phyloP scores from a whole-genome alignment of 768 basidiomycete species.

The Krasilnikovozyma curviuscula region DNA sequence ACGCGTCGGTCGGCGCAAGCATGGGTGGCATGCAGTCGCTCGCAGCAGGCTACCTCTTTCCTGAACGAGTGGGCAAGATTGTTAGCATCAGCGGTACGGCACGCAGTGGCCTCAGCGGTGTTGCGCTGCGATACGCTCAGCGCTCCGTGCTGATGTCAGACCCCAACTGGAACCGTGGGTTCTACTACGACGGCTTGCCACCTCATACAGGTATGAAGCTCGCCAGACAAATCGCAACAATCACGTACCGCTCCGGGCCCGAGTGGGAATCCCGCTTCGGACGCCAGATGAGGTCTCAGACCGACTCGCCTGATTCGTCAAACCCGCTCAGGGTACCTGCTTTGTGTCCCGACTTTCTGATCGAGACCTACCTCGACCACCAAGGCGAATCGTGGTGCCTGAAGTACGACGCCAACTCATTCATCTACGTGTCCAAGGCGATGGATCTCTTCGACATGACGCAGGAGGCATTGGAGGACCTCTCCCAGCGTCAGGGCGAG shows the following conservation, averaged over 20 bases:
- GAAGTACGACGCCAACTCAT: conserved; percentile 96
- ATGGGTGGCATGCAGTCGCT: conserved; percentile 99
- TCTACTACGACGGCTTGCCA: conserved; percentile 87
- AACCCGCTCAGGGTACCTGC: conserved; percentile 35
- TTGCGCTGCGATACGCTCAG: conserved; percentile 93
- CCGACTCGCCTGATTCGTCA: conserved; percentile 15
- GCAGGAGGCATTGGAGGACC: conserved; percentile 44
- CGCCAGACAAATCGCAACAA: conserved; percentile 94
- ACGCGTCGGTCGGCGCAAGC: conserved; percentile 80
- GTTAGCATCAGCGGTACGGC: conserved; percentile 92
- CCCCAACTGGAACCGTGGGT: conserved; percentile 97
- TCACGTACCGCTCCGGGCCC: conserved; percentile 94
- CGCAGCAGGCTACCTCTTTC: conserved; percentile 81
- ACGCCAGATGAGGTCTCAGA: conserved; percentile 31
- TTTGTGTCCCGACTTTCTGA: conserved; percentile 89
- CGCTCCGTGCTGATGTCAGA: conserved; percentile 96
- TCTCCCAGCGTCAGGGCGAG: conserved; percentile 28
- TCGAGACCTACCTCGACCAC: conserved; percentile 96
- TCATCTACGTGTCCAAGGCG: conserved; percentile 95
- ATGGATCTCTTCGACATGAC: conserved; percentile 99
- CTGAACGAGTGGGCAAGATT: conserved; percentile 56
- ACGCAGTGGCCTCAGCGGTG: conserved; percentile 69
- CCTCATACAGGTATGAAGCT: conserved; percentile 98
- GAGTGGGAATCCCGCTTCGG: conserved; percentile 99
- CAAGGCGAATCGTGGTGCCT: conserved; percentile 93